Evolutionary conservation across 2,329 filamentous ascomycete genomes (phyloP), one percentile per base, ranked within the genome.

Genomic region (Xylariaceae sp.): DNA sequence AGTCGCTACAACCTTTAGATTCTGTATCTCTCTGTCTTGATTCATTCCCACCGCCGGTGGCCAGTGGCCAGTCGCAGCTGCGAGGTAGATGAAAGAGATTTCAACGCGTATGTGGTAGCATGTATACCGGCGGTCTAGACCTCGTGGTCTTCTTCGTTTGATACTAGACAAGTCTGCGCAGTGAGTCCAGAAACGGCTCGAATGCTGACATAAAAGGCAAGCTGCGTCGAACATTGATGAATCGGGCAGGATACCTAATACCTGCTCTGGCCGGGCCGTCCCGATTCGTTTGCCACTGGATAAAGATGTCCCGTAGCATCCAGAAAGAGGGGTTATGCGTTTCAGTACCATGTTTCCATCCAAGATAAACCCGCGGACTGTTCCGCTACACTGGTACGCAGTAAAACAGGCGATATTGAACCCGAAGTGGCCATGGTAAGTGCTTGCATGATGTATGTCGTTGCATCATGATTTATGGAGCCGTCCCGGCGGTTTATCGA

Each of bases 401-500:
- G 35, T 31, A 31, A 26, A 42, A 39, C 40, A 19, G 48, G 19
- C 32, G 9, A 27, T 3, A 29, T 51, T 8, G 32, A 39, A 37
- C 34, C 41, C 27, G 12, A 27, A 26, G 27, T 31, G 34, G 31
- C 31, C 48, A 35, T 46, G 19, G 48, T 31, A 49, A 50, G 41
- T 5, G n/a, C 35, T 37, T 37, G 12, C 35, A 37, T 37, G 12
- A 37, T 51, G 6, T 45, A 11, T 37, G 35, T 37, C 8, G 35
- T 37, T 11, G 52, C 31, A n/a, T 32, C 32, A 30, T 39, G 29
- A 34, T 51, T 31, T 37, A 26, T 5, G 32, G 8, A 50, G 43
- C 30, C n/a, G 40, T 27, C 40, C 30, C 45, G 30, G 35, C 39
- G 56, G 56, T 46, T 50, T 53, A 39, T 47, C 11, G 44, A 50